These are phyloP conservation scores for Auriscalpium orientale DNA, from an alignment of 768 basidiomycete species.

Conservation along the genomic window DNA sequence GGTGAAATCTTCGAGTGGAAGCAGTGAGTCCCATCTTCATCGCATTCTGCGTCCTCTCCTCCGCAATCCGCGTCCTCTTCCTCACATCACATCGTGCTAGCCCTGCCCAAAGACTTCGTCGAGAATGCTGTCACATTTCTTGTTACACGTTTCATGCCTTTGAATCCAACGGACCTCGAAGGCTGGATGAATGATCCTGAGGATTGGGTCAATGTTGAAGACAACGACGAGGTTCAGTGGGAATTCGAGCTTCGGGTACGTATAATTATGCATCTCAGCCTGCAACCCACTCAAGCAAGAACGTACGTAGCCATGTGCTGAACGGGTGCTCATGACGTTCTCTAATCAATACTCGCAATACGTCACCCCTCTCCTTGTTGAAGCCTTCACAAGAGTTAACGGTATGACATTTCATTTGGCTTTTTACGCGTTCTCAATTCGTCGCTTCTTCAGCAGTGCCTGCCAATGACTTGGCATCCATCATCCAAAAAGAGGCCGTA, in stretches of 20 bases:
- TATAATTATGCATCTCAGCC: background rate
- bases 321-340: constrained; percentile 82
- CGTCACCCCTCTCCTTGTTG: constrained; percentile 58
- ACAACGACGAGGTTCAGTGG: constrained; percentile 88
- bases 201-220: constrained; percentile 89
- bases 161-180: constrained; percentile 75
- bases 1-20: constrained; percentile 51
- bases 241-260: constrained; percentile 85
- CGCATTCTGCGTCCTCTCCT: background rate
- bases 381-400: constrained; percentile 52
- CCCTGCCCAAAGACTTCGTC: constrained; percentile 61
- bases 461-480: constrained; percentile 43
- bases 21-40: constrained; percentile 33
- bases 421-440: background rate
- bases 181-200: constrained; percentile 86
- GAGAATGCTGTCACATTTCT: constrained; percentile 68
- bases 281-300: background rate
- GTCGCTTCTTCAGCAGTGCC: constrained; percentile 29
- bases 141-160: constrained; percentile 77
- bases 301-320: constrained; percentile 86
- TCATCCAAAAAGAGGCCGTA: constrained; percentile 78
- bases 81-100: constrained; percentile 27
- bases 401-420: constrained; percentile 33
- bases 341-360: constrained; percentile 60
- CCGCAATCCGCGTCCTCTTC: background rate